phyloP scores from a whole-genome alignment of 257 asterid genomes.

The Solanum lignicaule region DNA sequence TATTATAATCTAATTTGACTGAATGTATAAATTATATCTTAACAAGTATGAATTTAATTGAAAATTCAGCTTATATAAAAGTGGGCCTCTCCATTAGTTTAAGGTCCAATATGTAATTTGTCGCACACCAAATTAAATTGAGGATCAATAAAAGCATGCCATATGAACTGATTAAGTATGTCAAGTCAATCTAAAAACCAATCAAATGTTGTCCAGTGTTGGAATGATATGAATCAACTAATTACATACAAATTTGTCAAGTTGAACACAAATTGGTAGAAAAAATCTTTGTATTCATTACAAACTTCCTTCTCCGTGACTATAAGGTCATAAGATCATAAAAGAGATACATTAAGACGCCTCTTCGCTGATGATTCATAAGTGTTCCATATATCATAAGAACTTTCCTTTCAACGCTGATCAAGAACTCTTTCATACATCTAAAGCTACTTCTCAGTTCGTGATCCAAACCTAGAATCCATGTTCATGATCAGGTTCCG shows the following conservation, averaged over 20 bases:
- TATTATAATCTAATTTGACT: not conserved
- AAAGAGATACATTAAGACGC: not conserved
- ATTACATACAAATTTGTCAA: not conserved
- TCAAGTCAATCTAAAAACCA: not conserved
- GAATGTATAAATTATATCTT: not conserved
- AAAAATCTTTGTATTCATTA: not conserved
- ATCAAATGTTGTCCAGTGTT: not conserved
- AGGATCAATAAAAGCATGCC: not conserved
- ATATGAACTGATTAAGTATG: not conserved
- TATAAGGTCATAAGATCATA: not conserved
- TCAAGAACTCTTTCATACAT: not conserved
- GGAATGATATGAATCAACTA: not conserved
- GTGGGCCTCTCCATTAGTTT: not conserved
- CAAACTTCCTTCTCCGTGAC: not conserved
- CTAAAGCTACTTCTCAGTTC: not conserved
- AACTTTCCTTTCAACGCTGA: not conserved
- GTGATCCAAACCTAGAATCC: not conserved
- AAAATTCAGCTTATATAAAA: not conserved
- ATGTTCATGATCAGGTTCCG: not conserved
- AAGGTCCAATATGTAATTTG: not conserved
- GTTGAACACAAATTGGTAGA: not conserved
- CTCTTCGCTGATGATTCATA: not conserved
- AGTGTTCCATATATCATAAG: not conserved
- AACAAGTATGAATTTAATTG: not conserved
- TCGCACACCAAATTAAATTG: not conserved